Base-by-base conservation (phyloP, 2,329 filamentous ascomycete genomes). In the Scytalidium sp. region DNA sequence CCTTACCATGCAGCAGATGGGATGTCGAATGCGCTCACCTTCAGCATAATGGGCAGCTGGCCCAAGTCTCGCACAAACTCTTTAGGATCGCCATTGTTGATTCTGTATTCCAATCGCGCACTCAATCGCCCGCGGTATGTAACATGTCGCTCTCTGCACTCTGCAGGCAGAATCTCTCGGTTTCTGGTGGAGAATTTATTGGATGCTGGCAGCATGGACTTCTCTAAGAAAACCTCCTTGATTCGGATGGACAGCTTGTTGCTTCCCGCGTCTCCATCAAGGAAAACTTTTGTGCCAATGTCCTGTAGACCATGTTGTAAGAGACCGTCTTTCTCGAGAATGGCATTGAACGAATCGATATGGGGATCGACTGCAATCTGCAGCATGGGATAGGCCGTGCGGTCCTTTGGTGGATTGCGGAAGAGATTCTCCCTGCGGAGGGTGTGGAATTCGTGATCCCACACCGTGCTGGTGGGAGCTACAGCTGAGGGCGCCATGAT, bases 281-380 rank as follows among this genome's bases (percentile, higher is more conserved):
- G 81, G 64, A 88, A 96, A 3, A 82, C 82, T 72, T 93, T 95
- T 56, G 83, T 87, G 62, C 93, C 94, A 71, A 99, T 97, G 66
- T 99, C 94, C 64, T 81, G 83, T 53, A 97, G 69, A 11, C 80
- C 91, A 56, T 90, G 84, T 45, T 87, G 81, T 47, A 99, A 68
- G 46, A 87, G 75, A 47, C 88, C 90, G 69, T 86, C 79, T 50
- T 79, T 76, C 25, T 84, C 81, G 66, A 97, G 95, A 43, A 97
- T 78, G 46, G 85, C 85, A 75, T 99, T 96, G 81, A 97, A 99
- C 6, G 94, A 94, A 64, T 97, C 86, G 61, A 97, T 87, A 70
- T 99, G 94, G 45, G 94, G 94, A 57, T 88, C 80, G 52, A 97
- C 85, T n/a, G 93, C 89, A 53, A 81, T 81, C 61, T 92, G 87